Percentiles rank a stretch among this genome's conserved stretches.
Conservation (phyloP, 805 yeast genomes). For the Candida qinlingensis region DNA sequence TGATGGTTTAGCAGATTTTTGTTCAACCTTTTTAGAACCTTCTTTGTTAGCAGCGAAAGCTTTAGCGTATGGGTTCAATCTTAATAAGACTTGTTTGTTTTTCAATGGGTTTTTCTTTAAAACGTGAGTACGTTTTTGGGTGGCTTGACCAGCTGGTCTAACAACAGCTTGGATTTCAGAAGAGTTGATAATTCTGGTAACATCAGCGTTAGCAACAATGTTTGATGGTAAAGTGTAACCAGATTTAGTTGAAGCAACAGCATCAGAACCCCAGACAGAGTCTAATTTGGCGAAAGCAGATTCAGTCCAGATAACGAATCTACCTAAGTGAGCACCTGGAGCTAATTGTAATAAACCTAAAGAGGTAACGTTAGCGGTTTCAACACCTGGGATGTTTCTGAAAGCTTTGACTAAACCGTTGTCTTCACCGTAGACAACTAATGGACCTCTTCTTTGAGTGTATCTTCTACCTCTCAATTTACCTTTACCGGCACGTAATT, state of each 20-base stretch:
- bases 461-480: constrained; percentile 99
- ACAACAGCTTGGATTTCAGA: constrained; percentile 97
- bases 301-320: constrained; percentile 99
- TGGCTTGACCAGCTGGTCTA: constrained; percentile 92
- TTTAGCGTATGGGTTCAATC: constrained; percentile 99
- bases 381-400: constrained; percentile 99
- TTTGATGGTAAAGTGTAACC: constrained; percentile 90
- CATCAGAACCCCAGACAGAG: constrained; percentile 93
- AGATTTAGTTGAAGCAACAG: constrained; percentile 77
- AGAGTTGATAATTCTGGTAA: constrained; percentile 96
- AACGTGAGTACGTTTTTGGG: constrained; percentile 91
- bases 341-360: constrained; percentile 97
- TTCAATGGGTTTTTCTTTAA: constrained; percentile 98
- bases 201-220: constrained; percentile 94
- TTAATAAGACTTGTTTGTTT: constrained; percentile 97
- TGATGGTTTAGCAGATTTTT: constrained; percentile 59
- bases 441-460: constrained; percentile 99
- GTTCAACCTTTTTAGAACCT: constrained; percentile 75
- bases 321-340: constrained; percentile 99
- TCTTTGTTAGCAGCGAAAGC: constrained; percentile 89
- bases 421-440: constrained; percentile 97
- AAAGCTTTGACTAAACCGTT: constrained; percentile 97
- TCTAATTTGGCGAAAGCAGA: constrained; percentile 95
- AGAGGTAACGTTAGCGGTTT: constrained; percentile 86
- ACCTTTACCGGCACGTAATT: constrained; percentile 99